These are phyloP conservation scores for Hypomyces perniciosus DNA, from an alignment of 2,329 filamentous ascomycete species.

Conservation along the genomic window DNA sequence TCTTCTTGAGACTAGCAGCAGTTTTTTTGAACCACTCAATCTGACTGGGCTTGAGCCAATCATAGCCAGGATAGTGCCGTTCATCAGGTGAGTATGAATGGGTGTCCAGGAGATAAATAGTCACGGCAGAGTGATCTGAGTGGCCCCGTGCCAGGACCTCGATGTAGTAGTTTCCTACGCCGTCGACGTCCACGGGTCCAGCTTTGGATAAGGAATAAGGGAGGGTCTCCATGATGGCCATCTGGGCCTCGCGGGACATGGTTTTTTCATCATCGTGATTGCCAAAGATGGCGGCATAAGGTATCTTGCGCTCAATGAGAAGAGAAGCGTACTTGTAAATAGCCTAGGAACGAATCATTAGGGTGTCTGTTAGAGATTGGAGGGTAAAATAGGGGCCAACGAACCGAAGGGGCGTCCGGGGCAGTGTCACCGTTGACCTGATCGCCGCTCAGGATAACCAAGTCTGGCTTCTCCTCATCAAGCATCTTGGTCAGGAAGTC, in stretches of 20 bases:
- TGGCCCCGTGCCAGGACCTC: conserved; percentile 77
- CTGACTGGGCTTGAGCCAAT: conserved; percentile 93
- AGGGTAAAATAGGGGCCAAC: conserved; percentile 19
- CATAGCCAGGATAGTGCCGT: conserved; percentile 82
- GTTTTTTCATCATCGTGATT: conserved; percentile 95
- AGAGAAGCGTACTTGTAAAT: conserved; percentile 89
- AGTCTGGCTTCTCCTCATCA: conserved; percentile 87
- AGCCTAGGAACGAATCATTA: conserved; percentile 44
- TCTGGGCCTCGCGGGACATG: conserved; percentile 69
- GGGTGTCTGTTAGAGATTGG: neutral
- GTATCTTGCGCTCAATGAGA: conserved; percentile 80
- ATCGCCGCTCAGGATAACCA: conserved; percentile 88
- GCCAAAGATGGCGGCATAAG: conserved; percentile 90
- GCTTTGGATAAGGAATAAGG: conserved; percentile 84
- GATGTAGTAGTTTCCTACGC: conserved; percentile 90
- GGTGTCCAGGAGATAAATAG: conserved; percentile 90
- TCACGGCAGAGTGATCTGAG: conserved; percentile 82
- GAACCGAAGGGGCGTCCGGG: conserved; percentile 78
- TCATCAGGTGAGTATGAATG: conserved; percentile 91
- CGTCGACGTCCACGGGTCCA: conserved; percentile 77
- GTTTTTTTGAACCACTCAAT: conserved; percentile 91
- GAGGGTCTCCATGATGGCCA: conserved; percentile 78
- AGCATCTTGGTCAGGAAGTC: conserved; percentile 81
- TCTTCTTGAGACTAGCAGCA: conserved; percentile 64
- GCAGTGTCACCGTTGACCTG: conserved; percentile 93